Base-by-base conservation (phyloP, 495 filamentous ascomycete genomes). In the Neurospora sublineolata region DNA sequence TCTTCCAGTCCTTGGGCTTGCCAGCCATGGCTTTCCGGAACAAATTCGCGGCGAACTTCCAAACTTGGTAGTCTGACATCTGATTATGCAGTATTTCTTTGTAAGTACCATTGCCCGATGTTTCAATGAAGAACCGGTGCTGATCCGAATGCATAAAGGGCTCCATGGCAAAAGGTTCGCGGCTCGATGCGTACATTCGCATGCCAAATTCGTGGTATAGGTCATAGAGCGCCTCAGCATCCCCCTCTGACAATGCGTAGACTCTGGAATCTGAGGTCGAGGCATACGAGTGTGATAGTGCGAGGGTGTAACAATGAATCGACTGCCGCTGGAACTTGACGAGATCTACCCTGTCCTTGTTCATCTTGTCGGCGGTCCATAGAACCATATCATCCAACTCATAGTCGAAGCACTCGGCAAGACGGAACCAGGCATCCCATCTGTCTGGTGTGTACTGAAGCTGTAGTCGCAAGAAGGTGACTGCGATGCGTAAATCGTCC, bases 361-460 rank as follows among this genome's bases (percentile, higher is more conserved):
- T 97, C 78, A 98, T 89, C 77, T 96, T 96, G 70, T 99, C 96
- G 4, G 95, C 92, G n/a, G 89, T 90, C 95, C 96, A 98, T 7
- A 94, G 90, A 12, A 96, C 91, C 3, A 90, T 88, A 77, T 99
- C 96, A 72, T 99, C 96, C 67, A 98, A 80, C 77, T 96, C 92
- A 33, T 90, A 88, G 77, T 98, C 95, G 78, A 94, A 96, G 30
- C 92, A 91, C 75, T 99, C 95, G 12, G 90, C 95, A 7, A 97
- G 85, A 67, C 95, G 89, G 79, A 94, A 97, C 96, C 95, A 99
- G 0, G 94, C 90, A 79, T 98, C 94, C 95, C 95, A 99, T 67
- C 90, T 88, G 37, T 94, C 90, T 2, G 89, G 87, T 18, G 89
- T 91, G 77, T 93, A 93, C 74, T 97, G 91, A 2, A 99, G 82